Evolutionary conservation across 805 yeast genomes (phyloP), one percentile per base, ranked within the genome.

Genomic region (Metschnikowia vanudenii): DNA sequence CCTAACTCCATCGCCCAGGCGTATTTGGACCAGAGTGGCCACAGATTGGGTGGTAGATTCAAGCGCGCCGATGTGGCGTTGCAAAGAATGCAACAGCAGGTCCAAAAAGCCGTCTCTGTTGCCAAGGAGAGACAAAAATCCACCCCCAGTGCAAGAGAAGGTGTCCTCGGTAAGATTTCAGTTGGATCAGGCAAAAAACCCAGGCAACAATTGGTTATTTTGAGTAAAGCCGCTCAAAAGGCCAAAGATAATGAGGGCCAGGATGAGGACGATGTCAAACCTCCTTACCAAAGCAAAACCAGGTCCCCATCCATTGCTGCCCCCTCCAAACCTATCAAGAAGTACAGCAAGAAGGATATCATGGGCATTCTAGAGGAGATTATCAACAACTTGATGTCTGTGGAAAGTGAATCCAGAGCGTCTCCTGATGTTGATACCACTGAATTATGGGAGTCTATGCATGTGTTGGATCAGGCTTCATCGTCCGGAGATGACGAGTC

Each of bases 41-140:
- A 88, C 67, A 80, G 94, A 67, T 73, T 88, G 46, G 96, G 96
- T 58, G 95, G 95, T 42, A 81, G 90, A 64, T 75, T 82, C 52
- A 85, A 83, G 68, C 76, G 92, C 64, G 92, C 91, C 8, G 96
- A 88, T 65, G 82, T 89, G 54, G 97, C 96, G 1, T 76, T 91
- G 59, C 96, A 88, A 73, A 84, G 97, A 75, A 88, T 94, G 96
- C 97, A 92, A 70, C 96, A 90, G 64, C 98, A 92, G 71, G 96
- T 92, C 43, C 95, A 90, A 61, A 88, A 87, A 60, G 98, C 98
- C 13, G 97, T 92, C 14, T 87, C 92, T 45, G 92, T 88, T 33
- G 99, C 97, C 19, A 88, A 88, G 63, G 96, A 89, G 59, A 81
- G 89, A 70, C 85, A 88, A 44, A 83, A 83, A 68, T 70, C 77